phyloP scores from a whole-genome alignment of 2,329 filamentous ascomycete genomes.

The Pseudogymnoascus sp. region DNA sequence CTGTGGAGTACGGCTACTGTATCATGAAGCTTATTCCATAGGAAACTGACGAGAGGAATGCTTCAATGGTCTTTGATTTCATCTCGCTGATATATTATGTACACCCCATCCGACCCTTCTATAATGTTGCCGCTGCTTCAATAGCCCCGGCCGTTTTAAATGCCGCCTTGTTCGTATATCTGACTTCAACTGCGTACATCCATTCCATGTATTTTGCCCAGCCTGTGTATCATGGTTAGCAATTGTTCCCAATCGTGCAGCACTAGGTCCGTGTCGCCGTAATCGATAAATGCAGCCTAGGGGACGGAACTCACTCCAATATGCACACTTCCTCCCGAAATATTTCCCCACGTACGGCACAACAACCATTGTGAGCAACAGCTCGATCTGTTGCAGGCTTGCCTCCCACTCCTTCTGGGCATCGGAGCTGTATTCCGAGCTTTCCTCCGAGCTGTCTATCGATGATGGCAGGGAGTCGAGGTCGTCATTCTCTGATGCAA shows the following conservation, averaged over 20 bases:
- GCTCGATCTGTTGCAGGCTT: conserved; percentile 85
- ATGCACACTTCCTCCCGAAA: conserved; percentile 87
- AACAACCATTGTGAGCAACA: conserved; percentile 87
- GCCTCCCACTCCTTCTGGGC: conserved; percentile 94
- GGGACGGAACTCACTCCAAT: conserved; percentile 66
- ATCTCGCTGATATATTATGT: neutral
- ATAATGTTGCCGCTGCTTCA: conserved; percentile 51
- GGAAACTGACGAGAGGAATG: neutral
- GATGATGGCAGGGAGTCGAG: conserved; percentile 58
- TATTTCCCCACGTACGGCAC: conserved; percentile 94
- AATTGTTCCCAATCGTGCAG: conserved; percentile 12
- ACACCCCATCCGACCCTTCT: conserved; percentile 13
- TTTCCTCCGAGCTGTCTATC: conserved; percentile 41
- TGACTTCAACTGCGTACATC: conserved; percentile 76
- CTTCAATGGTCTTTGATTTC: neutral
- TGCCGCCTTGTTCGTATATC: conserved; percentile 51
- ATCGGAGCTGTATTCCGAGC: conserved; percentile 55
- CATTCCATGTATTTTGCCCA: conserved; percentile 94
- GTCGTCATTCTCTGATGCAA: conserved; percentile 49
- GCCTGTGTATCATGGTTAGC: conserved; percentile 42
- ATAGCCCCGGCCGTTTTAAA: conserved; percentile 57
- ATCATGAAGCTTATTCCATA: neutral
- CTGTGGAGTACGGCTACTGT: neutral
- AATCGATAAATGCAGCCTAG: neutral
- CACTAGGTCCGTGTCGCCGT: conserved; percentile 6